Percentiles rank a stretch among this genome's conserved stretches.
These are phyloP conservation scores for Gymnopilus dilepis DNA, from an alignment of 768 basidiomycete genomes.

Conservation along the genomic window DNA sequence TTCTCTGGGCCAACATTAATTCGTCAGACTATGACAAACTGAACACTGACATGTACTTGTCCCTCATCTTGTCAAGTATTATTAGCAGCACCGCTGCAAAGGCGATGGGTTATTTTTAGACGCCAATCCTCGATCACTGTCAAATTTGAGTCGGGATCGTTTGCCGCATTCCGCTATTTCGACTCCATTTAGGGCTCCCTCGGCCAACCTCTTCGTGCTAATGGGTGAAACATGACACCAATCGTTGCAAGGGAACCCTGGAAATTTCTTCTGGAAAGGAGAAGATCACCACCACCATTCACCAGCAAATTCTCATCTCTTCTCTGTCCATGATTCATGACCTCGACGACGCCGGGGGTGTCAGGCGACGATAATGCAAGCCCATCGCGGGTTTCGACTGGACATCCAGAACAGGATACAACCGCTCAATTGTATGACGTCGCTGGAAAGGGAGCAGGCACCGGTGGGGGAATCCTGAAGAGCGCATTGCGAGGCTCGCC, in stretches of 20 bases:
- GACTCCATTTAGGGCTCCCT: constrained; percentile 11
- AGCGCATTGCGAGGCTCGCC: neutral
- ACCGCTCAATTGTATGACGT: neutral
- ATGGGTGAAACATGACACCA: constrained; percentile 9
- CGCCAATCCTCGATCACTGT: neutral
- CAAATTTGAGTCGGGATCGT: neutral
- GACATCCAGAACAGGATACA: neutral
- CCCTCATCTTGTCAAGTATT: too few relatives aligned
- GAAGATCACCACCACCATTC: neutral
- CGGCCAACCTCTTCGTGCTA: constrained; percentile 8
- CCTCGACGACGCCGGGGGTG: neutral
- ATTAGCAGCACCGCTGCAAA: neutral
- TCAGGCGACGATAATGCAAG: neutral
- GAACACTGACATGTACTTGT: too few relatives aligned
- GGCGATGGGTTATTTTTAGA: neutral
- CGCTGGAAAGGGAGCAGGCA: too few relatives aligned
- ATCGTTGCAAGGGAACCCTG: neutral
- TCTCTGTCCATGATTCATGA: constrained; percentile 1
- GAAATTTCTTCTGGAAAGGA: neutral
- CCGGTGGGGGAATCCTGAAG: neutral
- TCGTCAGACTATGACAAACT: too few relatives aligned
- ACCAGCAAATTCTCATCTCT: neutral
- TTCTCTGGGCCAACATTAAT: too few relatives aligned
- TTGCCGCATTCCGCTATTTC: constrained; percentile 7
- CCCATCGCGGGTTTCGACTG: neutral